phyloP scores from a whole-genome alignment of 306 rosid genomes.

The Hippophae tibetana region DNA sequence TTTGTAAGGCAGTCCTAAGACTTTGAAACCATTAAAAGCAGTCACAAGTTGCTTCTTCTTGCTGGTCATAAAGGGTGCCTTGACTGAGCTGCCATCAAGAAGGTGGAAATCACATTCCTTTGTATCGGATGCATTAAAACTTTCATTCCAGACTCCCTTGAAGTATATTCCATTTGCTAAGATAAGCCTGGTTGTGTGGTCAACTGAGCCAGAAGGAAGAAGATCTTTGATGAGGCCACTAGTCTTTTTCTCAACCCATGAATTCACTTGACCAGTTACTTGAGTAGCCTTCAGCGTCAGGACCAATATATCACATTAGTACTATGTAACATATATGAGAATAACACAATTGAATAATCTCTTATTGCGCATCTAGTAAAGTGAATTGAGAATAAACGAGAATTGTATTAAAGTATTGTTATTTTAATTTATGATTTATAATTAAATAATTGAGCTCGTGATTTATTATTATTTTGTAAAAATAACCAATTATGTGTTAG shows the following conservation, averaged over 20 bases:
- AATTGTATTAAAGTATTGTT: no score
- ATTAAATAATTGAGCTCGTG: no score
- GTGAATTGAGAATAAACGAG: no score
- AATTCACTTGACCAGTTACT: constrained; percentile 50
- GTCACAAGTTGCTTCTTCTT: constrained; percentile 31
- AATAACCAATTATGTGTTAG: no score
- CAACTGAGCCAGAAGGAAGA: constrained; percentile 52
- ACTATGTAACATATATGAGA: no score
- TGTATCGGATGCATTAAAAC: constrained; percentile 50
- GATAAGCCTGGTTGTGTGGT: constrained; percentile 43
- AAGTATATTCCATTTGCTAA: constrained; percentile 72
- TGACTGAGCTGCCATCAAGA: constrained; percentile 39
- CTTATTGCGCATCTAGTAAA: no score
- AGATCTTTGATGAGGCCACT: constrained; percentile 52
- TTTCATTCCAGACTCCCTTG: constrained; percentile 63
- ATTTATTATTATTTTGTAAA: no score
- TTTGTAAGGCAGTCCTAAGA: constrained; percentile 56
- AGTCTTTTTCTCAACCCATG: constrained; percentile 70
- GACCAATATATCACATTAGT: constrained; percentile 1
- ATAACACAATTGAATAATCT: no score
- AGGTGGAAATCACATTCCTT: constrained; percentile 53
- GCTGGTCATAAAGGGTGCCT: constrained; percentile 73
- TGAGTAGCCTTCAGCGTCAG: constrained; percentile 42
- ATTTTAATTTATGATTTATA: no score
- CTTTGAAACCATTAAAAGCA: constrained; percentile 53